These are phyloP conservation scores for Phytophthora fragariae DNA, from an alignment of 352 stramenopile genomes.

Conservation along the genomic window DNA sequence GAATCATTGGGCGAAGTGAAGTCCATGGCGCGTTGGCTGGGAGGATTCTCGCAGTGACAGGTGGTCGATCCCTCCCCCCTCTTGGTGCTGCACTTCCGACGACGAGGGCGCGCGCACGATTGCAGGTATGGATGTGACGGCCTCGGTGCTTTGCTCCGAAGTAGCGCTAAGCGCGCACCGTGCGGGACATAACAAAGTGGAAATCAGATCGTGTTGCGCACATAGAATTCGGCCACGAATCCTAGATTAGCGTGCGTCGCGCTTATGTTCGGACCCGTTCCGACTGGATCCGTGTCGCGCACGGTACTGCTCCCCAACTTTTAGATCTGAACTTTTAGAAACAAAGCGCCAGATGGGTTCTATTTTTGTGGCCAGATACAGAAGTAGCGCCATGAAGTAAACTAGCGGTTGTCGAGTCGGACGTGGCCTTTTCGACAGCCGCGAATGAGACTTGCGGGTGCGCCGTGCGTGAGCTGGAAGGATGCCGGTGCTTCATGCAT, in stretches of 20 bases:
- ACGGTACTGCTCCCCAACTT: conserved; percentile 13
- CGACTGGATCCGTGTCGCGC: not conserved
- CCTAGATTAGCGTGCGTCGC: not conserved
- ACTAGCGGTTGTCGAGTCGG: not conserved
- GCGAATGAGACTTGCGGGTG: conserved; percentile 14
- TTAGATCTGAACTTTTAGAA: conserved; percentile 14
- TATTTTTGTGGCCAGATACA: not conserved
- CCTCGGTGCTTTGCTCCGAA: conserved; percentile 5
- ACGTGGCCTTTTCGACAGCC: conserved; percentile 5
- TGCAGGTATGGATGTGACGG: conserved; percentile 25
- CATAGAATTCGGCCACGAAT: not conserved
- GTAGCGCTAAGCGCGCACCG: conserved; percentile 16
- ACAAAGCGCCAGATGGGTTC: not conserved
- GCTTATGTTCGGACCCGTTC: not conserved
- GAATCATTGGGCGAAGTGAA: conserved; percentile 59
- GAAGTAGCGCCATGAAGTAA: conserved; percentile 25
- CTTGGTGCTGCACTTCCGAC: conserved; percentile 17
- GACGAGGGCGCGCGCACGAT: conserved; percentile 22
- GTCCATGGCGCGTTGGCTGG: conserved; percentile 50
- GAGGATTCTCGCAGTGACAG: not conserved
- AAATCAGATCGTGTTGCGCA: not conserved
- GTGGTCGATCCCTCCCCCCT: conserved; percentile 14
- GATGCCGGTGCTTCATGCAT: not conserved
- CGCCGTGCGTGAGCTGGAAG: not conserved
- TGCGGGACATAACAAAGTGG: conserved; percentile 3